phyloP scores from a whole-genome alignment of 2,329 filamentous ascomycete species.

The Xylariaceae sp. region DNA sequence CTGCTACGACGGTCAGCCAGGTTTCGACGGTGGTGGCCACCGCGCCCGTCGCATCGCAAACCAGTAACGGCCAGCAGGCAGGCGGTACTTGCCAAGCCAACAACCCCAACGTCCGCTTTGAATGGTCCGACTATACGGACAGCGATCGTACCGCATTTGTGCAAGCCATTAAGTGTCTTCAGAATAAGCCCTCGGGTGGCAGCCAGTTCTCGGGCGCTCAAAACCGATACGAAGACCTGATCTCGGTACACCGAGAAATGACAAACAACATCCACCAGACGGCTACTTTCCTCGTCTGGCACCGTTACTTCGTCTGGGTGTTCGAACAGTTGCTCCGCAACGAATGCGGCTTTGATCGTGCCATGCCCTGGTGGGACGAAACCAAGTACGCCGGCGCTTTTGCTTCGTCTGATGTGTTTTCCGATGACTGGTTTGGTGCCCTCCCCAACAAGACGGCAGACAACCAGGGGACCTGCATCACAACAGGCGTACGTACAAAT shows the following conservation, averaged over 20 bases:
- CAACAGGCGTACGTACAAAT: slow-evolving; percentile 30
- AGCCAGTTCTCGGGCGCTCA: slow-evolving; percentile 25
- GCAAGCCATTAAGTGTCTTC: slow-evolving; percentile 35
- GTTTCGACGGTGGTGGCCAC: not conserved
- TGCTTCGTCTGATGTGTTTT: slow-evolving; percentile 32
- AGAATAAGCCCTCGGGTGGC: slow-evolving; percentile 31
- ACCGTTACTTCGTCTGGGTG: slow-evolving; percentile 37
- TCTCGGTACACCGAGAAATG: slow-evolving; percentile 38
- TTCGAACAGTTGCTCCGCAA: slow-evolving; percentile 37
- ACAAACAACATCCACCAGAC: slow-evolving; percentile 27
- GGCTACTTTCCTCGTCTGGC: slow-evolving; percentile 38
- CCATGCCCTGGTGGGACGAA: slow-evolving; percentile 42
- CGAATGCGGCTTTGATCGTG: slow-evolving; percentile 37
- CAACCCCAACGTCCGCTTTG: slow-evolving; percentile 28
- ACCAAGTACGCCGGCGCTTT: slow-evolving; percentile 35
- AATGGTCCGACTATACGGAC: slow-evolving; percentile 33
- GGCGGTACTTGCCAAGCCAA: slow-evolving; percentile 26
- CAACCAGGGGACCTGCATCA: slow-evolving; percentile 34
- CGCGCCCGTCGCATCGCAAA: no score
- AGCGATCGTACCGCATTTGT: slow-evolving; percentile 34
- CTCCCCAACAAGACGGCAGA: slow-evolving; percentile 28
- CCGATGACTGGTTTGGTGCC: slow-evolving; percentile 30
- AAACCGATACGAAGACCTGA: slow-evolving; percentile 38
- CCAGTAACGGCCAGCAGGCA: not conserved
- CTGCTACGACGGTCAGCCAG: not conserved